These are phyloP conservation scores for Calonectria montana DNA, from an alignment of 2,329 filamentous ascomycete species.

Conservation along the genomic window DNA sequence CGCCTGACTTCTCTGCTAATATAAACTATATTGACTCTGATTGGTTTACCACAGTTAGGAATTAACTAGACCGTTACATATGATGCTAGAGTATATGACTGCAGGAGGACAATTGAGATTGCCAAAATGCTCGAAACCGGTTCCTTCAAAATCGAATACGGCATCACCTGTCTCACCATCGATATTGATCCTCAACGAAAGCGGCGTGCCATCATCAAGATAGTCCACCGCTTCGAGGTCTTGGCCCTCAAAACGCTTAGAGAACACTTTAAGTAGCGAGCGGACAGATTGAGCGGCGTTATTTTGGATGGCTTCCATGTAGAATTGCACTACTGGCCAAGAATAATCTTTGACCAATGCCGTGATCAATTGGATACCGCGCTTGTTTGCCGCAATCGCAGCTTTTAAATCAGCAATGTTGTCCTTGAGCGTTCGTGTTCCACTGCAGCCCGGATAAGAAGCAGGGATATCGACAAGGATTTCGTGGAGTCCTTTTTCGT, in stretches of 20 bases:
- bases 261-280: constrained; percentile 17
- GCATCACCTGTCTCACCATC: constrained; percentile 76
- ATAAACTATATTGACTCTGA: too few relatives aligned
- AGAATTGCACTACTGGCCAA: constrained; percentile 75
- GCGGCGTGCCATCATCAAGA: constrained; percentile 89
- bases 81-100: constrained; percentile 6
- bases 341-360: constrained; percentile 79
- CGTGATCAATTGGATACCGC: constrained; percentile 81
- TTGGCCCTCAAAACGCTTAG: constrained; percentile 2
- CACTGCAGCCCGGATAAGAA: constrained; percentile 79
- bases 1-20: too few relatives aligned
- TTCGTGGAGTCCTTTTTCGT: constrained; percentile 80
- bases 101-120: constrained; percentile 71
- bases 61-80: too few relatives aligned
- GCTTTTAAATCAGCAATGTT: constrained; percentile 90
- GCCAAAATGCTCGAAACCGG: constrained; percentile 45
- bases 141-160: constrained; percentile 64
- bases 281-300: constrained; percentile 49
- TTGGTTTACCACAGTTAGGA: too few relatives aligned
- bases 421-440: constrained; percentile 82
- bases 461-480: constrained; percentile 81
- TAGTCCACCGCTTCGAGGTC: constrained; percentile 55
- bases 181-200: constrained; percentile 79
- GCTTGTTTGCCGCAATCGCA: constrained; percentile 87
- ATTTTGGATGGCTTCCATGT: constrained; percentile 55